Evolutionary conservation across 306 rosid genomes (phyloP).

Genomic region (Sicyos baderoa): DNA sequence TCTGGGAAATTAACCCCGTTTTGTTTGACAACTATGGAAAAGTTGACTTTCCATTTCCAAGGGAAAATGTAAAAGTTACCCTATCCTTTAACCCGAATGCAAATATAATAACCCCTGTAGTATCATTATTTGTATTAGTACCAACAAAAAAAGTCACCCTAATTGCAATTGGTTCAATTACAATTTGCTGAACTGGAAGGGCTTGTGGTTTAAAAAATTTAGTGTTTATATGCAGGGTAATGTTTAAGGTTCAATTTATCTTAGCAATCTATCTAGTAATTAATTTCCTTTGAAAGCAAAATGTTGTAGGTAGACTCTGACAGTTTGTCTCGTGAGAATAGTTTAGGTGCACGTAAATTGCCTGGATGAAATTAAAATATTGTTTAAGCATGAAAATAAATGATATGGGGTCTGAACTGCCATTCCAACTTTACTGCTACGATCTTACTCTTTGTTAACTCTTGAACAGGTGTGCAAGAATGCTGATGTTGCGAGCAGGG

Average conservation of each 20-base stretch:
- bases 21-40: background rate
- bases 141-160: background rate
- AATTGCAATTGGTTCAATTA: background rate
- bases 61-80: background rate
- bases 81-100: background rate
- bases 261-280: too few species aligned
- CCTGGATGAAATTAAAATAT: too few species aligned
- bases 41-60: background rate
- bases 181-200: background rate
- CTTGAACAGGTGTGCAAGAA: constrained; percentile 61
- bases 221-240: too few species aligned
- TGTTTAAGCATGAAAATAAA: too few species aligned
- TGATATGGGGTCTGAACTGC: too few species aligned
- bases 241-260: too few species aligned
- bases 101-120: background rate
- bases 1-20: background rate
- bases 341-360: too few species aligned
- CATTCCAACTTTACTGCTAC: too few species aligned
- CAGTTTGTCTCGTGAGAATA: too few species aligned
- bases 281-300: too few species aligned
- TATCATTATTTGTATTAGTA: background rate
- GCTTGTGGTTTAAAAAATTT: too few species aligned
- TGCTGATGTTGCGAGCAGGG: constrained; percentile 71
- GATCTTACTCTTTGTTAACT: background rate
- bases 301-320: too few species aligned